A percentile compares a stretch with the other conserved stretches of the same genome.
These are phyloP conservation scores for Sporothrix sp. DNA, from an alignment of 2,329 filamentous ascomycete species.

Conservation along the genomic window DNA sequence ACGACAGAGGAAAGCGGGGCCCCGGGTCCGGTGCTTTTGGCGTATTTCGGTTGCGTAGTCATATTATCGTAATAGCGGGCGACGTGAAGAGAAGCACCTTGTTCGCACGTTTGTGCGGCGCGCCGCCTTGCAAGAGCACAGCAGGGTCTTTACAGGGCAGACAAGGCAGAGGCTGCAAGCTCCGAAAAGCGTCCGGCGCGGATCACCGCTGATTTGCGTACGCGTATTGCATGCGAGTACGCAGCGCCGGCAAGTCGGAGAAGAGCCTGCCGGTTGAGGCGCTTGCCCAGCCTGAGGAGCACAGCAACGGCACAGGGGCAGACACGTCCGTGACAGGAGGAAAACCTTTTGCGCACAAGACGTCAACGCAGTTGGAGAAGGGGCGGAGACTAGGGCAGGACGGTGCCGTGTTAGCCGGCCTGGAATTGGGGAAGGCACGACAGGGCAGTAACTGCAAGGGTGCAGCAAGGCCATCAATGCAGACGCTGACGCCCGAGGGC, in stretches of 20 bases:
- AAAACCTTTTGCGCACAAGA: background rate
- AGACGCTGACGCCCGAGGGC: background rate
- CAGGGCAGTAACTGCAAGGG: too few relatives aligned
- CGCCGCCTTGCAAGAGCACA: too few relatives aligned
- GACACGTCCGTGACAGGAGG: background rate
- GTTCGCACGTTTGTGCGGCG: too few relatives aligned
- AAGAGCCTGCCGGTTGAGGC: too few relatives aligned
- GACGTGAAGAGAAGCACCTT: too few relatives aligned
- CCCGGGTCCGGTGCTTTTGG: background rate
- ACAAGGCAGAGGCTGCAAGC: background rate
- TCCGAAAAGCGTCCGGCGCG: constrained; percentile 2
- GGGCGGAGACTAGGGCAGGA: background rate
- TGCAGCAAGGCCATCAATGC: background rate
- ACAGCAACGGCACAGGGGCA: background rate
- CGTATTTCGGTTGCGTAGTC: too few relatives aligned
- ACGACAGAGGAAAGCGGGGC: background rate
- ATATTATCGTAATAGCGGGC: too few relatives aligned
- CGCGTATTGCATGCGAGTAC: too few relatives aligned
- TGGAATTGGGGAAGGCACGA: background rate
- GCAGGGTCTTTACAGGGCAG: background rate
- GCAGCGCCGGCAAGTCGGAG: too few relatives aligned
- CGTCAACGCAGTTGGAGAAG: background rate
- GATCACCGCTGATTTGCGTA: too few relatives aligned
- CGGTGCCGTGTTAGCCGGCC: constrained; percentile 7
- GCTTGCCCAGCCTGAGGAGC: background rate